Evolutionary conservation across 139 green algal species (phyloP).

Genomic region (Chlamydomonas schloesseri): DNA sequence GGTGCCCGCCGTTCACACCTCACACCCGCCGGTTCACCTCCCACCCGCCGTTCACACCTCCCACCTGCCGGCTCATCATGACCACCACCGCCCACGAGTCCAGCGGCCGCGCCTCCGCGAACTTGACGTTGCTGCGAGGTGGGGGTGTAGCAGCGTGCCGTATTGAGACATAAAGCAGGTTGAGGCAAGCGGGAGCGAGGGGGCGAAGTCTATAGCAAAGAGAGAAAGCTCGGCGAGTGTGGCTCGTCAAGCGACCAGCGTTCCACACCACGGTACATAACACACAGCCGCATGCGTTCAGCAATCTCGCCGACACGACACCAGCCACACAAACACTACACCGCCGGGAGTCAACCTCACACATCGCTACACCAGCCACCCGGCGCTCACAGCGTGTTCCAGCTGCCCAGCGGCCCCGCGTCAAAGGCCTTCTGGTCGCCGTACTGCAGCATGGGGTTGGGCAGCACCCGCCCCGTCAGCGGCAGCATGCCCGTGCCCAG

Average conservation of each 20-base stretch:
- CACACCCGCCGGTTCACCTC: not conserved
- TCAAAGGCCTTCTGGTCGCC: constrained; percentile 42
- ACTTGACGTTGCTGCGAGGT: constrained; percentile 12
- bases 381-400: constrained; percentile 19
- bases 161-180: too few relatives aligned
- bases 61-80: constrained; percentile 5
- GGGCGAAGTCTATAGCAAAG: too few relatives aligned
- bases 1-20: too few relatives aligned
- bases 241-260: too few relatives aligned
- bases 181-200: not conserved
- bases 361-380: not conserved
- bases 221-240: too few relatives aligned
- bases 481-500: not conserved
- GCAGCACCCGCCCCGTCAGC: constrained; percentile 52
- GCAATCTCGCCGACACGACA: too few relatives aligned
- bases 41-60: not conserved
- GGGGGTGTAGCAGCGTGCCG: too few relatives aligned
- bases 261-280: too few relatives aligned
- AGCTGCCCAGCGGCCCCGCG: constrained; percentile 31
- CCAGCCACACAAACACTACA: too few relatives aligned
- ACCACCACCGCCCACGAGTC: constrained; percentile 18
- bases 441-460: constrained; percentile 68
- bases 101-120: not conserved
- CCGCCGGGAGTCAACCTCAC: too few relatives aligned
- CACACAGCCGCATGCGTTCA: too few relatives aligned